Conservation (phyloP, 108 stramenopile genomes). For the Stephanodiscus minutulus region DNA sequence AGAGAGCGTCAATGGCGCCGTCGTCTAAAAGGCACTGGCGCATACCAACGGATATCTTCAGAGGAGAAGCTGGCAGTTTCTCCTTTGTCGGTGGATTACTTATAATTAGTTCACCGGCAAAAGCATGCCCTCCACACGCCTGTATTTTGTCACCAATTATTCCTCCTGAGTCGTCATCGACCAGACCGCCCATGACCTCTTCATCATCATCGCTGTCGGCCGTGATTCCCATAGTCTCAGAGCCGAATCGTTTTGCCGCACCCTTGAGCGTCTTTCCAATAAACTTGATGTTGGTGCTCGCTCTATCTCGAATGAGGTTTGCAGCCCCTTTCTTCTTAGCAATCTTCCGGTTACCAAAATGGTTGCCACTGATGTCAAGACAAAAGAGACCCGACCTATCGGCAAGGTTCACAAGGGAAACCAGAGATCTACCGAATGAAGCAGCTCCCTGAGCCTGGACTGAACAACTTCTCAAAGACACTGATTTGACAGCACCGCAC, state of each 20-base stretch:
- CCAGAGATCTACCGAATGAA: constrained; percentile 58
- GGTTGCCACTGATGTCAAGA: constrained; percentile 83
- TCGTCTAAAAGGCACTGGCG: constrained; percentile 71
- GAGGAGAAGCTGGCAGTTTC: not conserved
- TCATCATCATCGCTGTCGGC: constrained; percentile 76
- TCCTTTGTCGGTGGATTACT: constrained; percentile 1
- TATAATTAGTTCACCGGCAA: constrained; percentile 38
- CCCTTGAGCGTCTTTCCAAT: constrained; percentile 59
- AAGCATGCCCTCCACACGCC: constrained; percentile 62
- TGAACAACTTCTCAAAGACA: constrained; percentile 74
- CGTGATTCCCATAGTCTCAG: constrained; percentile 27
- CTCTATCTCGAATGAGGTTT: constrained; percentile 65
- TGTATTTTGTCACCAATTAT: constrained; percentile 34
- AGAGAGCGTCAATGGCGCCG: constrained; percentile 73
- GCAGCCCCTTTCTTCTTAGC: constrained; percentile 61
- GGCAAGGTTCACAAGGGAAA: constrained; percentile 19
- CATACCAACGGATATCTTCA: constrained; percentile 47
- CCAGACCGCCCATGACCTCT: constrained; percentile 47
- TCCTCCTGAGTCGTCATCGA: constrained; percentile 35
- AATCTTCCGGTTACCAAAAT: constrained; percentile 61
- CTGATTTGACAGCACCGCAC: constrained; percentile 44
- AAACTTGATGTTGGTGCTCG: constrained; percentile 74
- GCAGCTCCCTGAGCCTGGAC: constrained; percentile 66
- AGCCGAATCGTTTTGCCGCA: constrained; percentile 63
- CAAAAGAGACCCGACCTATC: constrained; percentile 1